phyloP scores from a whole-genome alignment of 345 rosid species.

The Aethionema arabicum region DNA sequence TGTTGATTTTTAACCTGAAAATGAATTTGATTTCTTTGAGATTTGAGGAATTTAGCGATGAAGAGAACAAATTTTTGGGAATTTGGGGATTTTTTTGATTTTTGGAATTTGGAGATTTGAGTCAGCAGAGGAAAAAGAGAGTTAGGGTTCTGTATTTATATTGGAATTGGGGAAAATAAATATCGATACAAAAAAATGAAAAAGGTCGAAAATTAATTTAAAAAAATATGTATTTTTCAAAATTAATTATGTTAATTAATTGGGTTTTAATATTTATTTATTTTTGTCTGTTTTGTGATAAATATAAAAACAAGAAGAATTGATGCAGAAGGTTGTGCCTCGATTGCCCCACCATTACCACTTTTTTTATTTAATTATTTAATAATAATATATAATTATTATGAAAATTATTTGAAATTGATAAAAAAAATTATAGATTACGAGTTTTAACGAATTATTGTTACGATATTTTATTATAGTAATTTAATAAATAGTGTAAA shows the following conservation, averaged over 20 bases:
- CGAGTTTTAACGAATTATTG: not conserved
- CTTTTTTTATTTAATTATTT: not conserved
- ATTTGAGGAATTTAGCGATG: not conserved
- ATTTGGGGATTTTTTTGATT: slow-evolving; percentile 12
- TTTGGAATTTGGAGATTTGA: slow-evolving; percentile 26
- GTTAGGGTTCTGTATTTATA: slow-evolving; percentile 51
- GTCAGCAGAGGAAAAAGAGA: slow-evolving; percentile 22
- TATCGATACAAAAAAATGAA: not conserved
- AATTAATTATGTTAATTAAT: not conserved
- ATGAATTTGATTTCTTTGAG: not conserved
- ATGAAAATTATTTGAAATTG: slow-evolving; percentile 17
- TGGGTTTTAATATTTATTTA: not conserved
- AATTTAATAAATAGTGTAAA: not conserved
- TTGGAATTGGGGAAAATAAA: slow-evolving; percentile 21
- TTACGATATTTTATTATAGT: not conserved
- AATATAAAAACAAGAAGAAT: slow-evolving; percentile 13
- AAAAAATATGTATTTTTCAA: too few species aligned
- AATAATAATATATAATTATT: not conserved
- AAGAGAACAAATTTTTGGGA: slow-evolving; percentile 26
- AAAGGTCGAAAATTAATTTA: not conserved
- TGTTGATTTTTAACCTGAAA: slow-evolving; percentile 9
- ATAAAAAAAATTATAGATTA: slow-evolving; percentile 26
- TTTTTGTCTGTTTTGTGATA: slow-evolving; percentile 21
- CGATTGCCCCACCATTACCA: slow-evolving; percentile 48
- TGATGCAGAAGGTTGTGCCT: slow-evolving; percentile 46